A percentile compares a stretch with the other conserved stretches of the same genome.
These are phyloP conservation scores for Fusarium tuaranense DNA, from an alignment of 2,329 filamentous ascomycete genomes.

Conservation along the genomic window DNA sequence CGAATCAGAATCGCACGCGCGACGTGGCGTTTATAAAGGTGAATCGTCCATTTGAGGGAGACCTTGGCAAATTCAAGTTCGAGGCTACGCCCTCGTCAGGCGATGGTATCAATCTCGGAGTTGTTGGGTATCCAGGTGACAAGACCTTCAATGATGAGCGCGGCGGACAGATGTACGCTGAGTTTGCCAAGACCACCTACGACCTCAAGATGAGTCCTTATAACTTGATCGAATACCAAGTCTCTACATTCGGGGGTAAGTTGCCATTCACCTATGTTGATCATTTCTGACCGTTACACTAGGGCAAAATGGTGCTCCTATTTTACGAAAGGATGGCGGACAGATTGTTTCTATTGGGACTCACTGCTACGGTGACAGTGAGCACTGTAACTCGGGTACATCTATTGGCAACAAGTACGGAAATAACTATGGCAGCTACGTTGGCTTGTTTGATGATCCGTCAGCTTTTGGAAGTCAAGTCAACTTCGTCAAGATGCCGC, in stretches of 20 bases:
- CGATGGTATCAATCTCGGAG: conserved; percentile 33
- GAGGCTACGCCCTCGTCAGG: conserved; percentile 21
- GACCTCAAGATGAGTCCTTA: conserved; percentile 33
- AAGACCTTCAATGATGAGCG: conserved; percentile 33
- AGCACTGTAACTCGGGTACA: conserved; percentile 42
- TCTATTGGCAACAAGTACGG: conserved; percentile 36
- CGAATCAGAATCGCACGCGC: conserved; percentile 15
- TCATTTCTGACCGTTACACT: neutral
- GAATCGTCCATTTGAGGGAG: conserved; percentile 38
- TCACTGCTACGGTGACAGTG: conserved; percentile 43
- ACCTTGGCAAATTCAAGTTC: conserved; percentile 39
- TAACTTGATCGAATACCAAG: conserved; percentile 47
- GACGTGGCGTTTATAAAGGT: conserved; percentile 46
- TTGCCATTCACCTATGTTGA: fast-evolving
- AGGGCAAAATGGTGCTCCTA: conserved; percentile 46
- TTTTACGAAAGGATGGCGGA: conserved; percentile 29
- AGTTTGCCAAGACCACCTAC: conserved; percentile 39
- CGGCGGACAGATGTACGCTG: conserved; percentile 51
- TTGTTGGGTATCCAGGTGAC: conserved; percentile 52
- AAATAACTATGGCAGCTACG: conserved; percentile 36
- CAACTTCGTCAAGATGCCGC: neutral
- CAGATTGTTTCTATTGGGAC: conserved; percentile 40
- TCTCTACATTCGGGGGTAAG: conserved; percentile 47
- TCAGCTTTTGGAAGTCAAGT: conserved; percentile 12
- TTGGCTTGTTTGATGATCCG: conserved; percentile 19